Percentiles rank a stretch among this genome's conserved stretches.
These are phyloP conservation scores for Lomentospora prolificans DNA, from an alignment of 2,329 filamentous ascomycete genomes.

Conservation along the genomic window DNA sequence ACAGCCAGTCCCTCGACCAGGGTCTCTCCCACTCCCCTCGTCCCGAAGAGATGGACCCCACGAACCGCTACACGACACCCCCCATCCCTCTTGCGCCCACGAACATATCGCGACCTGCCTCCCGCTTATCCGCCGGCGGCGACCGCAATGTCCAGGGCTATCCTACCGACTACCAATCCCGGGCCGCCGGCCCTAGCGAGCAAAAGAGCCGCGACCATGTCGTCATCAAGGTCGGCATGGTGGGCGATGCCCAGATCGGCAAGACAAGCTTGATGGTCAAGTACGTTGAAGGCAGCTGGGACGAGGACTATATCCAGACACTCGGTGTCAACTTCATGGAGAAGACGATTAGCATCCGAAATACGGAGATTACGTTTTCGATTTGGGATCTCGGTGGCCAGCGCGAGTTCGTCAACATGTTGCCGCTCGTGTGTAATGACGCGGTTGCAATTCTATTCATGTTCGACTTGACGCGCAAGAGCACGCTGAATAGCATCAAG, in stretches of 20 bases:
- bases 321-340: constrained; percentile 99
- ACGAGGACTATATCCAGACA: constrained; percentile 99
- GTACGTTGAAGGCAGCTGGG: constrained; percentile 98
- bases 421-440: constrained; percentile 98
- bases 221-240: constrained; percentile 99
- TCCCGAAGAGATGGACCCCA: constrained; percentile 32
- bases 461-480: constrained; percentile 97
- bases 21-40: constrained; percentile 28
- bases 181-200: constrained; percentile 17
- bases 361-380: constrained; percentile 98
- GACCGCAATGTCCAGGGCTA: constrained; percentile 25
- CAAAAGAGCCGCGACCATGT: constrained; percentile 58
- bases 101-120: constrained; percentile 39
- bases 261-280: constrained; percentile 99
- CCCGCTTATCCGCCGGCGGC: constrained; percentile 36
- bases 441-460: constrained; percentile 98
- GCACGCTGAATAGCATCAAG: constrained; percentile 97
- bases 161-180: neutral
- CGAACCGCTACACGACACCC: constrained; percentile 35
- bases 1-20: constrained; percentile 42
- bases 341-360: constrained; percentile 98
- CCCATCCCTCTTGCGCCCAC: constrained; percentile 33
- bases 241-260: constrained; percentile 96
- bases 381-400: constrained; percentile 99
- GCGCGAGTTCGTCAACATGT: constrained; percentile 98